Evolutionary conservation across 2,329 filamentous ascomycete species (phyloP).

Genomic region (Bipolaris victoriae): DNA sequence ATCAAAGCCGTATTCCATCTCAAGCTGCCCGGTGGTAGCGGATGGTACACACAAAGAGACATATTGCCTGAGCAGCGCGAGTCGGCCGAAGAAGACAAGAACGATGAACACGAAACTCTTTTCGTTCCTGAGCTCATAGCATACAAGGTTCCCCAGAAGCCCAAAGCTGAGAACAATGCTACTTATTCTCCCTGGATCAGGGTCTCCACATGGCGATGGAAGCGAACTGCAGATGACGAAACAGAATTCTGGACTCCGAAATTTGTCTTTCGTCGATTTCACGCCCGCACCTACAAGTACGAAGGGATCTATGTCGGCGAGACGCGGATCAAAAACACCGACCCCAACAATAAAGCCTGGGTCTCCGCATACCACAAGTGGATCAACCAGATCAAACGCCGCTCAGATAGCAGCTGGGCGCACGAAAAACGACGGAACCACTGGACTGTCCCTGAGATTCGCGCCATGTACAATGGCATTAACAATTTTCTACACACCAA

Average conservation of each 20-base stretch:
- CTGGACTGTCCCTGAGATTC: conserved; percentile 2
- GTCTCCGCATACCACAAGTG: conserved; percentile 10
- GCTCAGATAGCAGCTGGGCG: neutral
- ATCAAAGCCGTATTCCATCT: neutral
- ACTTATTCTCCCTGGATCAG: neutral
- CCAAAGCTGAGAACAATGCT: neutral
- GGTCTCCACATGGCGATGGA: neutral
- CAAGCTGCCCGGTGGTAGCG: conserved; percentile 3
- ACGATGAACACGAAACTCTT: neutral
- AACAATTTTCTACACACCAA: conserved; percentile 4
- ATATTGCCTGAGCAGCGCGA: conserved; percentile 1
- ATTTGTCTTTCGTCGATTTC: conserved; percentile 7
- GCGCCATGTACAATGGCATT: conserved; percentile 9
- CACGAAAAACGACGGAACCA: conserved; percentile 3
- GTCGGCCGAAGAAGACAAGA: neutral
- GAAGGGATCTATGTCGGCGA: neutral
- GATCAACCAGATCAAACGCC: conserved; percentile 11
- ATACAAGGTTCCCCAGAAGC: conserved; percentile 4
- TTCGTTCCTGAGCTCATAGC: conserved; percentile 1
- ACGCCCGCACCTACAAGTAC: conserved; percentile 6
- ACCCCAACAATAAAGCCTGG: conserved; percentile 8
- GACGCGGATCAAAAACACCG: neutral
- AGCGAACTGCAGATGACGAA: neutral
- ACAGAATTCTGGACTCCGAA: neutral
- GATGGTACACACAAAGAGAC: conserved; percentile 5